These are phyloP conservation scores for Sarcocystis neurona DNA, from an alignment of 169 alveolate species.

Conservation along the genomic window DNA sequence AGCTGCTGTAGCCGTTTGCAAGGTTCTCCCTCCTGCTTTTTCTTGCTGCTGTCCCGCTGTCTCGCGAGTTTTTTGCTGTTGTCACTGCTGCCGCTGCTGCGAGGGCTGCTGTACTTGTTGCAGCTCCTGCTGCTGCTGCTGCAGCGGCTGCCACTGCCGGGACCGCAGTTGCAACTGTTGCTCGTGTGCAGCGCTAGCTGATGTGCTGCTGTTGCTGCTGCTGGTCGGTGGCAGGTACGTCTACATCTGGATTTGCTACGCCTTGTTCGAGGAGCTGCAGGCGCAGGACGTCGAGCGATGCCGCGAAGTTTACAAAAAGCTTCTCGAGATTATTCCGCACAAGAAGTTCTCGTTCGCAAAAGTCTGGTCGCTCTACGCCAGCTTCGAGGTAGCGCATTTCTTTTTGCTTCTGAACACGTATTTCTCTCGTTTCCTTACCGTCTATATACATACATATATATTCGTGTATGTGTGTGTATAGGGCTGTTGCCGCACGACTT, in stretches of 20 bases:
- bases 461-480: neutral
- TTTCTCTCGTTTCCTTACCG: constrained; percentile 23
- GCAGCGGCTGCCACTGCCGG: too few species aligned
- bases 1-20: too few species aligned
- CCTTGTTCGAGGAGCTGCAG: constrained; percentile 91
- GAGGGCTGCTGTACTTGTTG: neutral
- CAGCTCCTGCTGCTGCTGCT: neutral
- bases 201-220: neutral
- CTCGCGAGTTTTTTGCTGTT: too few species aligned
- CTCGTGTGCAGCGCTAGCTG: neutral
- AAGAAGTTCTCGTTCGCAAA: constrained; percentile 89
- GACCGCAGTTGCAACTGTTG: neutral
- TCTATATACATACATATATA: neutral
- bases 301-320: constrained; percentile 86
- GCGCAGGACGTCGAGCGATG: constrained; percentile 84
- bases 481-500: neutral
- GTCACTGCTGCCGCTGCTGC: neutral
- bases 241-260: constrained; percentile 94
- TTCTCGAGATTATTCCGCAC: constrained; percentile 88
- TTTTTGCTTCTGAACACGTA: too few species aligned
- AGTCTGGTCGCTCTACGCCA: constrained; percentile 90
- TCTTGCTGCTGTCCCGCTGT: too few species aligned
- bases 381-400: constrained; percentile 79
- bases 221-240: constrained; percentile 78
- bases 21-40: too few species aligned